Percentiles rank a stretch among this genome's conserved stretches.
Evolutionary conservation across 768 basidiomycete species (phyloP).

Genomic region (Flagelloscypha sp.): DNA sequence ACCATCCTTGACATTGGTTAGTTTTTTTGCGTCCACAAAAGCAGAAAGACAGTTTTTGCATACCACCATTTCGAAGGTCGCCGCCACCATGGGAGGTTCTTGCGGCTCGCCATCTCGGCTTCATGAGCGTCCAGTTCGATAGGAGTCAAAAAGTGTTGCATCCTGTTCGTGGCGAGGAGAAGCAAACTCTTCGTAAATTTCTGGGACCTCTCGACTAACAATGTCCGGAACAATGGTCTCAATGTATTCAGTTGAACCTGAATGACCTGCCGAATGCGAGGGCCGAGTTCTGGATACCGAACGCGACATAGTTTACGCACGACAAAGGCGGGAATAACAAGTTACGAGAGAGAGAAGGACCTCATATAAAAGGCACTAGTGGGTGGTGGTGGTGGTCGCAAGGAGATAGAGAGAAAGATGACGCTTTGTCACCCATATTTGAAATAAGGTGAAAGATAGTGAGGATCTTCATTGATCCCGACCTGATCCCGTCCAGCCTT

Average conservation of each 20-base stretch:
- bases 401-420: conserved; percentile 11
- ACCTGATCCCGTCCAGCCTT: conserved; percentile 8
- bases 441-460: conserved; percentile 5
- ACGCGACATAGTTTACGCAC: no score
- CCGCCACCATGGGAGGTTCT: conserved; percentile 62
- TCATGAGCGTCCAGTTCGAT: conserved; percentile 21
- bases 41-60: conserved; percentile 14
- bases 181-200: conserved; percentile 11
- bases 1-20: conserved; percentile 44
- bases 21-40: conserved; percentile 4
- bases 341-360: no score
- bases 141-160: conserved; percentile 11
- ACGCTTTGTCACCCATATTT: conserved; percentile 1
- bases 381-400: conserved; percentile 12
- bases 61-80: conserved; percentile 69
- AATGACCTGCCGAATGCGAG: no score
- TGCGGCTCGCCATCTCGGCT: conserved; percentile 17
- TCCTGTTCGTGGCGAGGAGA: conserved; percentile 8
- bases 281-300: no score
- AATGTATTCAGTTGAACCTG: no score
- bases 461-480: conserved; percentile 3
- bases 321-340: no score
- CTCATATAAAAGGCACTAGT: no score
- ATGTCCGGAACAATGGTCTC: conserved; percentile 7
- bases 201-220: conserved; percentile 4